Base-by-base conservation (phyloP, 148 eudicot genomes). In the Vaccinium vitisidaea region DNA sequence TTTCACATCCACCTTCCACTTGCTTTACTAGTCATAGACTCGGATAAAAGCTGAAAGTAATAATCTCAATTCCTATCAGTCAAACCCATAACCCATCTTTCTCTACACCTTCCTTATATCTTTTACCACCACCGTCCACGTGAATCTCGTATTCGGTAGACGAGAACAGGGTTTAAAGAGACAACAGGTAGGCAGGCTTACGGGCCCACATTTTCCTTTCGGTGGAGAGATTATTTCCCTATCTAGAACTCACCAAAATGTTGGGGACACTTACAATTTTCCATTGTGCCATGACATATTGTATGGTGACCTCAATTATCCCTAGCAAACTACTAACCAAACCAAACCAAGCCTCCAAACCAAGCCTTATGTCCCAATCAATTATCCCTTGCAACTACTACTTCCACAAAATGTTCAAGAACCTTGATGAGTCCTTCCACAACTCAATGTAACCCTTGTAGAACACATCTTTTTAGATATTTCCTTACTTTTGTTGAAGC, bases 381-480 rank as follows among this genome's bases (percentile, higher is more conserved):
- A 5, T 43, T 43, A 43, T 43, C 46, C 46, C 23, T 43, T 39
- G 48, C 77, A 19, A 75, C 78, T 46, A 46, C 25, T 19, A 39
- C 78, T 75, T 43, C 77, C 53, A 75, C 78, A 75, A 75, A 75
- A 77, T 80, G 13, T 52, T 58, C 50, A 32, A 32, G 52, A 56
- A 70, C 50, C 53, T 58, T 59, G 23, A 32, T 48, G 48, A 73
- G 23, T 77, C 58, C 58, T 50, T 50, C 80, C 36, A 23, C 59
- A 77, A 23, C 80, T 14, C 32, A n/a, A 23, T 18, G 56, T 77
- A 2, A 36, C 78, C 79, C 55, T 75, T 19, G 3, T 18, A 75
- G 48, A 48, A 49, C 27, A 48, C 49, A 46, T 7, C 77, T 73
- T 50, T 21, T 53, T n/a, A 21, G 52, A 56, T 12, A 8, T 18